Evolutionary conservation across 169 alveolate species (phyloP), one percentile per base, ranked within the genome.

Genomic region (Theileria sp.): DNA sequence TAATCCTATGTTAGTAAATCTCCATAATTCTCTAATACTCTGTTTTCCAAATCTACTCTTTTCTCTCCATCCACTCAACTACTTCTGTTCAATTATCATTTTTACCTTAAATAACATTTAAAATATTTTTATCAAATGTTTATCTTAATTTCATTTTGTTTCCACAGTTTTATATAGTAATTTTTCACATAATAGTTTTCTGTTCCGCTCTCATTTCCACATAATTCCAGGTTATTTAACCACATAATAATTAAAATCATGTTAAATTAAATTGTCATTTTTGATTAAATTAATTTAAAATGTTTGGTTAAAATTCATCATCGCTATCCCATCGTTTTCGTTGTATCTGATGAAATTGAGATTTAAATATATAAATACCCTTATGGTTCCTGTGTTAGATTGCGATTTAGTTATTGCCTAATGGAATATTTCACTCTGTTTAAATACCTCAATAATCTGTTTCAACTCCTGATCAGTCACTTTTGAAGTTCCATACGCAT

Each of bases 401-500:
- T 71, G 71, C 79, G 79, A 51, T 71, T 38, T 71, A n/a, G 79
- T 71, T 1, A 71, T 71, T n/a, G 71, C 68, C 79, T 71, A 26
- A 23, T 26, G 19, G 12, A 21, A 26, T 30, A 54, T 71, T 19
- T 25, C 12, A 36, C 12, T 21, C 3, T 32, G 4, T 38, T 34
- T 19, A 2, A 75, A 8, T 77, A 77, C 90, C 87, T 84, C 87
- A n/a, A 84, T 84, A 25, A 84, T 51, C 28, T 76, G 77, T 17
- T 71, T 77, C 21, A 84, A 80, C 61, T 77, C 77, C 12, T 30
- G 74, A 44, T 84, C 90, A 10, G 54, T 73, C 56, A 84, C 68
- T 78, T 84, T 84, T 65, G 25, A 49, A 0, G 15, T 19, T 34
- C 54, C 66, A 72, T 30, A 68, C 58, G 21, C 77, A 69, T 34